Conservation (phyloP, 2,329 filamentous ascomycete genomes). For the Didymellaceae sp. region DNA sequence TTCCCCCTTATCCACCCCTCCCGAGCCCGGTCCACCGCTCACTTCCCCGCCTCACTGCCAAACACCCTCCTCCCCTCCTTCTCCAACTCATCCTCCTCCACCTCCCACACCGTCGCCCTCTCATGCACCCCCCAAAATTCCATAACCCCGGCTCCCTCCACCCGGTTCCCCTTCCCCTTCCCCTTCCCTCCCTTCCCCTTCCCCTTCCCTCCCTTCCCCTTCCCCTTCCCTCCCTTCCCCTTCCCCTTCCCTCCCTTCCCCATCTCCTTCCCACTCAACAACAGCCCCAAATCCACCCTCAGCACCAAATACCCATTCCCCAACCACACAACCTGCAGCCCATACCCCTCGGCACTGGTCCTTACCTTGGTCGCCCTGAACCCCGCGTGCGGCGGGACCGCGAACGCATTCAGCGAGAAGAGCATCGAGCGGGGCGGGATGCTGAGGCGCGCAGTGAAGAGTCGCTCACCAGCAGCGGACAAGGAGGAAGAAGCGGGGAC, state of each 20-base stretch:
- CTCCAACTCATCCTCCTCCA: conserved; percentile 25
- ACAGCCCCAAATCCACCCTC: conserved; percentile 33
- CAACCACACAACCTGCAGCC: conserved; percentile 36
- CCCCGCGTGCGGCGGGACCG: conserved; percentile 36
- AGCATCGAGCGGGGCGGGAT: conserved; percentile 39
- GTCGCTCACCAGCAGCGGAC: not conserved
- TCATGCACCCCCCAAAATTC: conserved; percentile 35
- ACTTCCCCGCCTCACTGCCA: conserved; percentile 21
- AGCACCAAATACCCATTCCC: conserved; percentile 40
- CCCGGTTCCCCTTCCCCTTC: not conserved
- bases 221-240: conserved; percentile 25
- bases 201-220: conserved; percentile 28
- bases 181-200: conserved; percentile 16
- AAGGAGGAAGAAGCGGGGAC: conserved; percentile 21
- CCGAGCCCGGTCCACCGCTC: not conserved
- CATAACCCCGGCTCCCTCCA: conserved; percentile 14
- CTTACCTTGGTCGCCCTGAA: conserved; percentile 30
- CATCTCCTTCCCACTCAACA: conserved; percentile 35
- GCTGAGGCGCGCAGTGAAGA: conserved; percentile 34
- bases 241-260: conserved; percentile 14
- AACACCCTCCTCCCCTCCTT: conserved; percentile 25
- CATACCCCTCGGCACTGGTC: conserved; percentile 33
- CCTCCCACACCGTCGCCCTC: conserved; percentile 22
- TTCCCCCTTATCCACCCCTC: not conserved
- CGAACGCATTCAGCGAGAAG: conserved; percentile 26